Evolutionary conservation across 176 grass and related monocot species (phyloP).

Genomic region (Microstegium vimineum): DNA sequence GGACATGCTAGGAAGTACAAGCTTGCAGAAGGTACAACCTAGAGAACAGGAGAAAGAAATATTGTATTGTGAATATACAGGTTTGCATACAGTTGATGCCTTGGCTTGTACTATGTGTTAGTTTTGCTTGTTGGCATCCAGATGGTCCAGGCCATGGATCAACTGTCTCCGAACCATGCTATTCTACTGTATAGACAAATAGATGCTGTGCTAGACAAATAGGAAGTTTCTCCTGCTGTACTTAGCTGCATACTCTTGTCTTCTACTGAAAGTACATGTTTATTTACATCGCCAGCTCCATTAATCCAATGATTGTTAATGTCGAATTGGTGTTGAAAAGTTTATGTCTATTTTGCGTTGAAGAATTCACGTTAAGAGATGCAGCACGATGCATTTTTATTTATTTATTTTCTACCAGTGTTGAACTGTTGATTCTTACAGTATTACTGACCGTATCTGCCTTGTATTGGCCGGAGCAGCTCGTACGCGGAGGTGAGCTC

Average conservation of each 20-base stretch:
- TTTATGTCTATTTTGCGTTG: neutral
- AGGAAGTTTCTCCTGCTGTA: constrained; percentile 22
- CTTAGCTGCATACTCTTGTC: constrained; percentile 13
- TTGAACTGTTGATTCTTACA: neutral
- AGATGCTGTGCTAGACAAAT: neutral
- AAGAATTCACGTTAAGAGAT: neutral
- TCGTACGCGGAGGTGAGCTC: constrained; percentile 74
- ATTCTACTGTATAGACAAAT: neutral
- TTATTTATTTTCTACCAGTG: neutral
- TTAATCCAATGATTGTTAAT: neutral
- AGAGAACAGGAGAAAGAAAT: neutral
- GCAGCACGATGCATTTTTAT: neutral
- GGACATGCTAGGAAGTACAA: constrained; percentile 7
- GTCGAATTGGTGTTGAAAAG: neutral
- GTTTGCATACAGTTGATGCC: neutral
- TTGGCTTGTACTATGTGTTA: neutral
- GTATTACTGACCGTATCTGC: constrained; percentile 1
- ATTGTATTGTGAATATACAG: neutral
- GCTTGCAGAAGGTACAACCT: neutral
- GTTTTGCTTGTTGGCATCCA: constrained; percentile 9
- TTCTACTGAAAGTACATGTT: constrained; percentile 6
- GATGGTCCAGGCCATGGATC: neutral
- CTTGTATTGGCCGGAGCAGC: constrained; percentile 47
- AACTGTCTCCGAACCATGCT: constrained; percentile 8
- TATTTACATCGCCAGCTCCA: neutral